These are phyloP conservation scores for Xylaria palmicola DNA, from an alignment of 495 filamentous ascomycete genomes.

Conservation along the genomic window DNA sequence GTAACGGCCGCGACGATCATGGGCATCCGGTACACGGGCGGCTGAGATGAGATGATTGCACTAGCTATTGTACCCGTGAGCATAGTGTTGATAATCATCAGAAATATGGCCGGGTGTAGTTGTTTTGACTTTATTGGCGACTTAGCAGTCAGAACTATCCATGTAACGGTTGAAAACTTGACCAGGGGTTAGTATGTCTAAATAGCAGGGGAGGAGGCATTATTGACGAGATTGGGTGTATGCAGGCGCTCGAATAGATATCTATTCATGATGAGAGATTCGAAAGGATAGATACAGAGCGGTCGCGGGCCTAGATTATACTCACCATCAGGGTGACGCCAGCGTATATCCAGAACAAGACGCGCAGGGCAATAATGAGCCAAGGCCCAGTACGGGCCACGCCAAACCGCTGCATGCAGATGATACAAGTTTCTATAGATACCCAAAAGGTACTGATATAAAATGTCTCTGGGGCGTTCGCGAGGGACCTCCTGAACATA, in stretches of 20 bases:
- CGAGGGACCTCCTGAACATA: constrained; percentile 45
- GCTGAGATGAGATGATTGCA: constrained; percentile 32
- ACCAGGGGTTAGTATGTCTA: not conserved
- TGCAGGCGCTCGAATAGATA: too few species aligned
- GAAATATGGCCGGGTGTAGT: constrained; percentile 10
- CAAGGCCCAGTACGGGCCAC: constrained; percentile 37
- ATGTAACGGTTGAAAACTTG: constrained; percentile 28
- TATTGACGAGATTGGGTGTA: not conserved
- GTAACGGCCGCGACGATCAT: constrained; percentile 39
- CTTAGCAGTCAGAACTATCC: constrained; percentile 37
- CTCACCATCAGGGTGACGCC: constrained; percentile 13
- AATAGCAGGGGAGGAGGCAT: not conserved
- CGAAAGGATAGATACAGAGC: too few species aligned
- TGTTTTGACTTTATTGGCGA: constrained; percentile 7
- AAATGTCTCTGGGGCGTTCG: constrained; percentile 53
- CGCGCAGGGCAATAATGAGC: constrained; percentile 34
- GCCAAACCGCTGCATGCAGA: constrained; percentile 51
- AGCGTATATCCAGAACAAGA: constrained; percentile 43
- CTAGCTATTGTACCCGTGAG: constrained; percentile 36
- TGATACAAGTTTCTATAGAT: constrained; percentile 53
- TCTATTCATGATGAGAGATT: too few species aligned
- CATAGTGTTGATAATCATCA: constrained; percentile 20
- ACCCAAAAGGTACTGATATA: constrained; percentile 61
- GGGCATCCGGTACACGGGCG: constrained; percentile 20
- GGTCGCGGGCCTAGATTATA: too few species aligned